Evolutionary conservation across 352 stramenopile species (phyloP).

Genomic region (Phytophthora ohioensis): DNA sequence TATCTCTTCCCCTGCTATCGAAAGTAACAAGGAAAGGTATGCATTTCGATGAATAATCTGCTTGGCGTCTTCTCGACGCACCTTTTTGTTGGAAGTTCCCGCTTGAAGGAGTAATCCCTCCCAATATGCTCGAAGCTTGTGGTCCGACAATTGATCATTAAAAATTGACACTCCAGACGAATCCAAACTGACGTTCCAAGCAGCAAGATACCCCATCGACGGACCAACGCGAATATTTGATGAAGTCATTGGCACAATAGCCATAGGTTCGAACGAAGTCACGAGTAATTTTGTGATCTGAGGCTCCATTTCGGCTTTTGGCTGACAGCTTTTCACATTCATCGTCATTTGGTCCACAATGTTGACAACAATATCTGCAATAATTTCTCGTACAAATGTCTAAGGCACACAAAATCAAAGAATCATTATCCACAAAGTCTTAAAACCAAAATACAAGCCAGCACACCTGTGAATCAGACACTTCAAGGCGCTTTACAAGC

Average conservation of each 20-base stretch:
- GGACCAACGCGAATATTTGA: constrained; percentile 16
- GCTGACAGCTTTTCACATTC: neutral
- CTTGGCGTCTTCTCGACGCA: constrained; percentile 12
- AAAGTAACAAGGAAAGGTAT: constrained; percentile 22
- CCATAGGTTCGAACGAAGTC: constrained; percentile 27
- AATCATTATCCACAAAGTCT: neutral
- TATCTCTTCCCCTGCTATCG: neutral
- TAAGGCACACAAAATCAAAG: constrained; percentile 6
- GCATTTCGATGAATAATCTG: constrained; percentile 15
- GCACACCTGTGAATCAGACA: constrained; percentile 21
- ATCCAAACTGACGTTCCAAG: constrained; percentile 1
- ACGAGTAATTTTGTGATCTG: neutral
- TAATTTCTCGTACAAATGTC: constrained; percentile 16
- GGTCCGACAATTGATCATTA: constrained; percentile 9
- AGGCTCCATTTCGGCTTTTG: neutral
- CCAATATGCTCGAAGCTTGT: constrained; percentile 27
- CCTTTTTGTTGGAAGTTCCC: constrained; percentile 15
- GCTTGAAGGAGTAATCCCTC: constrained; percentile 25
- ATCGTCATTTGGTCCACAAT: too few species aligned
- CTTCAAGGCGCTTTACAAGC: constrained; percentile 7
- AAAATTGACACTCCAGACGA: constrained; percentile 9
- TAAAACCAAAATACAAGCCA: neutral
- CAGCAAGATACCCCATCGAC: constrained; percentile 22
- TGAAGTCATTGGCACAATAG: constrained; percentile 3
- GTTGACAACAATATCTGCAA: neutral